Evolutionary conservation across 306 rosid species (phyloP).

Genomic region (Cicer arietinum): DNA sequence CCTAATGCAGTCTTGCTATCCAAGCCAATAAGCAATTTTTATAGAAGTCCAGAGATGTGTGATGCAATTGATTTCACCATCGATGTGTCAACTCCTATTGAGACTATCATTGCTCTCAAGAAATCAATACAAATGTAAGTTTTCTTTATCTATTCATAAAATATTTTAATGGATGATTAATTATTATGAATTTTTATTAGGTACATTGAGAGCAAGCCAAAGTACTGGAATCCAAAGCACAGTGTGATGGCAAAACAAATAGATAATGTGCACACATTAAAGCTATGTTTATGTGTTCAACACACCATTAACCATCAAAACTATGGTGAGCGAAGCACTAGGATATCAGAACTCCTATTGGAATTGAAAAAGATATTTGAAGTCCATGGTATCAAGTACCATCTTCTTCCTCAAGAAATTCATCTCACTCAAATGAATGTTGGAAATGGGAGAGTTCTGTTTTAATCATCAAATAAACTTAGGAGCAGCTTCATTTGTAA

Average conservation of each 20-base stretch:
- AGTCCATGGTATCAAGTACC: constrained; percentile 53
- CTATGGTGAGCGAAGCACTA: constrained; percentile 53
- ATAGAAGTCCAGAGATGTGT: constrained; percentile 63
- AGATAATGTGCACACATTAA: constrained; percentile 57
- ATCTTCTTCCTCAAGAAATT: constrained; percentile 58
- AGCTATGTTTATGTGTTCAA: constrained; percentile 50
- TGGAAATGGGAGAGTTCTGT: constrained; percentile 42
- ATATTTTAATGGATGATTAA: too few relatives aligned
- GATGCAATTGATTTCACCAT: constrained; percentile 54
- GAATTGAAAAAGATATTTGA: constrained; percentile 61
- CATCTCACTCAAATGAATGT: constrained; percentile 49
- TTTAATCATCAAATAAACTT: constrained; percentile 34
- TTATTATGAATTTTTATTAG: background rate
- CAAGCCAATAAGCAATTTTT: constrained; percentile 64
- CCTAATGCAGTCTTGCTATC: constrained; percentile 56
- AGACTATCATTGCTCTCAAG: constrained; percentile 57
- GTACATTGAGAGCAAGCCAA: constrained; percentile 66
- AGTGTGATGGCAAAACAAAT: constrained; percentile 55
- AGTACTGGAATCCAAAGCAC: constrained; percentile 65
- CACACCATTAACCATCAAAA: constrained; percentile 67
- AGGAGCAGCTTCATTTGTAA: too few relatives aligned
- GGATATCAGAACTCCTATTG: constrained; percentile 56
- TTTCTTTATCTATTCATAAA: background rate
- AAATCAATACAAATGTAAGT: constrained; percentile 61
- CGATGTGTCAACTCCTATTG: constrained; percentile 55